A percentile compares a stretch with the other conserved stretches of the same genome.
Evolutionary conservation across 805 yeast genomes (phyloP).

Genomic region (Ogataea nitratoaversa): DNA sequence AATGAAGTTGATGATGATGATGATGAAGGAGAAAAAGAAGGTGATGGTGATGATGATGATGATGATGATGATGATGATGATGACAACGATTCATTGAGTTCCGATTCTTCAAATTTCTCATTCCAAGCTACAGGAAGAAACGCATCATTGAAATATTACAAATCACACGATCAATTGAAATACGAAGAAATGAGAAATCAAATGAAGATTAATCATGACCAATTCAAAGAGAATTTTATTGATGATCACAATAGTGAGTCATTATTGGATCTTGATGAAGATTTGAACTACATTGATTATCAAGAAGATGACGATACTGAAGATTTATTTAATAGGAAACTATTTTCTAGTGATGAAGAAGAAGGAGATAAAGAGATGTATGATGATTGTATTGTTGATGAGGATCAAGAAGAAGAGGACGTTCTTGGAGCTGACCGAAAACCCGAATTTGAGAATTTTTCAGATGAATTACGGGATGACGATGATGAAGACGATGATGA

Average conservation of each 20-base stretch:
- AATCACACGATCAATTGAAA: constrained; percentile 29
- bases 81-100: constrained; percentile 8
- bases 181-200: constrained; percentile 19
- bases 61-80: constrained; percentile 1
- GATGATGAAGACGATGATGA: constrained; percentile 1
- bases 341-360: constrained; percentile 32
- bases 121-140: constrained; percentile 33
- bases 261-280: constrained; percentile 27
- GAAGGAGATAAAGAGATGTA: constrained; percentile 38
- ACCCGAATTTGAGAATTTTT: constrained; percentile 11
- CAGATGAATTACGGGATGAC: constrained; percentile 9
- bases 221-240: constrained; percentile 20
- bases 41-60: constrained; percentile 1
- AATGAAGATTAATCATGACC: constrained; percentile 13
- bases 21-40: background rate
- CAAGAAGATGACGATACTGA: constrained; percentile 36
- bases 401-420: constrained; percentile 4
- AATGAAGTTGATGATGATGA: background rate
- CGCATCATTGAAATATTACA: constrained; percentile 34
- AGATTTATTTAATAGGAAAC: constrained; percentile 32
- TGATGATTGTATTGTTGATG: constrained; percentile 5
- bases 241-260: constrained; percentile 21
- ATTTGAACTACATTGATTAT: constrained; percentile 29
- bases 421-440: background rate
- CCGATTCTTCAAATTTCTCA: constrained; percentile 29